Evolutionary conservation across 768 basidiomycete species (phyloP).

Genomic region (Lactarius deliciosus): DNA sequence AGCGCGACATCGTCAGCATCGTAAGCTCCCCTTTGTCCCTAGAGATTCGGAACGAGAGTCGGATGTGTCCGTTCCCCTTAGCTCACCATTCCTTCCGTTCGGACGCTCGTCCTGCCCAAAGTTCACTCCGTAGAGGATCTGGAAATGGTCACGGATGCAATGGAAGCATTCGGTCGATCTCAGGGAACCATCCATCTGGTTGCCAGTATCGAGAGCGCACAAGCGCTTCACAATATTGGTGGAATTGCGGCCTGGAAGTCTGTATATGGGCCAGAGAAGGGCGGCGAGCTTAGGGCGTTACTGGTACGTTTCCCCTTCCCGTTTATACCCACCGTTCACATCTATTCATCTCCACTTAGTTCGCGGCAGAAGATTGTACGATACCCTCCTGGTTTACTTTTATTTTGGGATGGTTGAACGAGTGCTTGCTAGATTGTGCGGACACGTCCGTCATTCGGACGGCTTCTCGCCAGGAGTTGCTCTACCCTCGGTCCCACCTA

Average conservation of each 20-base stretch:
- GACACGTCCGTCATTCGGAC: constrained; percentile 83
- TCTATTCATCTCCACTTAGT: constrained; percentile 46
- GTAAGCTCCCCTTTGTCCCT: constrained; percentile 39
- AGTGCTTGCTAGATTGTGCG: constrained; percentile 66
- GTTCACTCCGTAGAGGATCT: constrained; percentile 70
- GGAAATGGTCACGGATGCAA: constrained; percentile 52
- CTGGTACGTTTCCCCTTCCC: constrained; percentile 49
- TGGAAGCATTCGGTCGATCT: constrained; percentile 39
- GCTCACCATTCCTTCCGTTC: constrained; percentile 49
- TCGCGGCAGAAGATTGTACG: constrained; percentile 93
- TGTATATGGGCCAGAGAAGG: constrained; percentile 42
- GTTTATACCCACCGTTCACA: not conserved
- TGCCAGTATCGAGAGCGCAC: constrained; percentile 85
- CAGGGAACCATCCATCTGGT: constrained; percentile 54
- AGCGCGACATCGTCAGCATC: constrained; percentile 59
- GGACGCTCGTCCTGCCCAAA: constrained; percentile 82
- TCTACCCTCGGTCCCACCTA: constrained; percentile 81
- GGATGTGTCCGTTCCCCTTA: constrained; percentile 31
- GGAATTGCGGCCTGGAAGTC: constrained; percentile 72
- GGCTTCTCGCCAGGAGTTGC: constrained; percentile 67
- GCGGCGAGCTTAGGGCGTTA: constrained; percentile 60
- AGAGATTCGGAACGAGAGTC: not conserved
- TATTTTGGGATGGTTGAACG: not conserved
- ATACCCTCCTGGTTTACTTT: constrained; percentile 1
- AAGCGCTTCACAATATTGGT: constrained; percentile 61